Conservation (phyloP, 306 rosid genomes). For the Geum urbanum region DNA sequence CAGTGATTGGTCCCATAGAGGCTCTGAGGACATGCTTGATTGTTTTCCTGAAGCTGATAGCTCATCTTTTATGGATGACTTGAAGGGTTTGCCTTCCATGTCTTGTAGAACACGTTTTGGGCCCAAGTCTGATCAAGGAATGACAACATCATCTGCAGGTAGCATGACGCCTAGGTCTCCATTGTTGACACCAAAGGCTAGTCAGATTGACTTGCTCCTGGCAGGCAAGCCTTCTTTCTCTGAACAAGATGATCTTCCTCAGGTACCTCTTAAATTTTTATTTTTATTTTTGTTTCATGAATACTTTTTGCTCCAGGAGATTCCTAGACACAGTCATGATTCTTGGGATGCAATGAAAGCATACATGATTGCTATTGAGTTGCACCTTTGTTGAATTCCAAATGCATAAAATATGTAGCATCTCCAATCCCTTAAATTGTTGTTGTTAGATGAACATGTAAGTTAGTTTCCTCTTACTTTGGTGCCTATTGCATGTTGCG, state of each 20-base stretch:
- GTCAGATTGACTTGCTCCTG: constrained; percentile 88
- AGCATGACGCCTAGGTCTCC: constrained; percentile 99
- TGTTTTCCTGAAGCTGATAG: constrained; percentile 90
- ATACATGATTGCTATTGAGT: neutral
- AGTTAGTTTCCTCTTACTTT: neutral
- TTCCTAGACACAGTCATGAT: constrained; percentile 7
- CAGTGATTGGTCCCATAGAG: constrained; percentile 95
- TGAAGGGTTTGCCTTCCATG: constrained; percentile 87
- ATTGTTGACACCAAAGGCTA: constrained; percentile 84
- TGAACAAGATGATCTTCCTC: constrained; percentile 91
- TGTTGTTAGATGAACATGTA: neutral
- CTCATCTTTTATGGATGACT: constrained; percentile 77
- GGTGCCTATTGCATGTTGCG: neutral
- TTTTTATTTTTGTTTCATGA: constrained; percentile 1
- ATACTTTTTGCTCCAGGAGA: neutral
- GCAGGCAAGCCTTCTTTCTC: constrained; percentile 91
- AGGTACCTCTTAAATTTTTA: constrained; percentile 59
- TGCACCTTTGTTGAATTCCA: neutral
- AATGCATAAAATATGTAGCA: neutral
- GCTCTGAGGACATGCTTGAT: constrained; percentile 97
- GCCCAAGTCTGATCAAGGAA: constrained; percentile 98
- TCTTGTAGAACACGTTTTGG: constrained; percentile 97
- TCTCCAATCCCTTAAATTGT: neutral
- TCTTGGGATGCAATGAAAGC: constrained; percentile 1
- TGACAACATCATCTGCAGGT: constrained; percentile 97